These are phyloP conservation scores for Marasmius fiardii DNA, from an alignment of 1,284 basidiomycete genomes.

Conservation along the genomic window DNA sequence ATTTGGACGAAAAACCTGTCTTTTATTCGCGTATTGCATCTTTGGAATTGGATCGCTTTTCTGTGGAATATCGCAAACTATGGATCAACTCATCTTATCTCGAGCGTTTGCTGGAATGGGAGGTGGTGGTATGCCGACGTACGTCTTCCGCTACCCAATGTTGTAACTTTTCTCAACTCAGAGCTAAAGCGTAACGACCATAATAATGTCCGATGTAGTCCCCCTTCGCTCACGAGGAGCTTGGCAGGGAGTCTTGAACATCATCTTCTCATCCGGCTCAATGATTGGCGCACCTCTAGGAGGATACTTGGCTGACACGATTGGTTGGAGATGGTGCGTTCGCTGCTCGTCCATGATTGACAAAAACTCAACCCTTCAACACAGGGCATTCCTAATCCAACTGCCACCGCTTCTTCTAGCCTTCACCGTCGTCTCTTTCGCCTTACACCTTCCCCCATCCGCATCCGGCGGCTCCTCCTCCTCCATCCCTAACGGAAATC, in stretches of 20 bases:
- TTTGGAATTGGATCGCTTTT: conserved; percentile 53
- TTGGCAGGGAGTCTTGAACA: conserved; percentile 61
- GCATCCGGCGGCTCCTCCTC: conserved; percentile 35
- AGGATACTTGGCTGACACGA: conserved; percentile 53
- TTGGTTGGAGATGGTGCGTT: conserved; percentile 63
- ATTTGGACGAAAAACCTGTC: conserved; percentile 56
- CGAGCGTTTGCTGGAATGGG: conserved; percentile 63
- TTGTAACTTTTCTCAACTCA: not conserved
- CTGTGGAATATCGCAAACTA: conserved; percentile 50
- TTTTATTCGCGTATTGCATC: conserved; percentile 51
- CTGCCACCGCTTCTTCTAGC: conserved; percentile 52
- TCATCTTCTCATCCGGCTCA: conserved; percentile 53
- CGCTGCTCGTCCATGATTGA: not conserved
- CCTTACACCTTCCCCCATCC: conserved; percentile 44
- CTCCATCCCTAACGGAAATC: no score
- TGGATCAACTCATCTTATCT: conserved; percentile 53
- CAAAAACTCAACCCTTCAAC: not conserved
- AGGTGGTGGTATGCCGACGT: conserved; percentile 65
- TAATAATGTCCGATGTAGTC: conserved; percentile 61
- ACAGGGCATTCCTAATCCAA: conserved; percentile 57
- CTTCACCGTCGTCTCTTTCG: conserved; percentile 44
- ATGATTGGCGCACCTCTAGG: conserved; percentile 56
- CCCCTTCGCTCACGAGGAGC: conserved; percentile 57
- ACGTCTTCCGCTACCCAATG: conserved; percentile 23
- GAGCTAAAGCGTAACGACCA: conserved; percentile 46